Conservation (phyloP, 1,284 basidiomycete genomes). For the Fomitopsis betulina region DNA sequence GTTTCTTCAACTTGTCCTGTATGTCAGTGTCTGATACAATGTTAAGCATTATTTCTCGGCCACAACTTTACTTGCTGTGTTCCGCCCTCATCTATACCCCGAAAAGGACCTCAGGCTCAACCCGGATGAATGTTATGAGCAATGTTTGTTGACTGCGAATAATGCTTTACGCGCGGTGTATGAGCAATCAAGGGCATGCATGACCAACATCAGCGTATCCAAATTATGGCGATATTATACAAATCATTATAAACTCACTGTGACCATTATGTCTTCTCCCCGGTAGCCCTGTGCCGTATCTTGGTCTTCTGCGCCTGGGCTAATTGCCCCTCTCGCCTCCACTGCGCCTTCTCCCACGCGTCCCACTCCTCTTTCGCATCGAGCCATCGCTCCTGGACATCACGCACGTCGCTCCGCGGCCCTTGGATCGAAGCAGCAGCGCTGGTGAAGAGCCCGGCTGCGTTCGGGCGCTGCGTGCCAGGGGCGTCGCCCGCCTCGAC, state of each 20-base stretch:
- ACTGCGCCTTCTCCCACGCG: conserved; percentile 67
- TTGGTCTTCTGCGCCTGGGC: conserved; percentile 27
- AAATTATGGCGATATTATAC: not conserved
- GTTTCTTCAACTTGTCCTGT: no score
- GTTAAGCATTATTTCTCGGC: no score
- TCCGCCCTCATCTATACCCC: no score
- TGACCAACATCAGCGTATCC: no score
- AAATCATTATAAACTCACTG: not conserved
- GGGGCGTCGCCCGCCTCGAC: conserved; percentile 37
- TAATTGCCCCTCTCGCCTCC: conserved; percentile 57
- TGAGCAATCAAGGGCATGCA: not conserved
- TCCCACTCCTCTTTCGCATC: conserved; percentile 78
- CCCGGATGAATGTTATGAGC: no score
- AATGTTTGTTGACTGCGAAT: no score
- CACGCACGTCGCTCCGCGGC: conserved; percentile 58
- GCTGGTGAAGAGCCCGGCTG: conserved; percentile 60
- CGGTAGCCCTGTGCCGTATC: conserved; percentile 23
- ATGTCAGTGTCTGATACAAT: no score
- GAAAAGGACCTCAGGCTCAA: no score
- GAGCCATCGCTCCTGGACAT: conserved; percentile 88
- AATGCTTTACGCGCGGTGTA: no score
- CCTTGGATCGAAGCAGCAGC: conserved; percentile 57
- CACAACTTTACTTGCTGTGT: no score
- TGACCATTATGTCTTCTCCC: not conserved
- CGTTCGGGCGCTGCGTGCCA: conserved; percentile 54